Evolutionary conservation across 148 eudicot species (phyloP).

Genomic region (Chenopodium suecicum): DNA sequence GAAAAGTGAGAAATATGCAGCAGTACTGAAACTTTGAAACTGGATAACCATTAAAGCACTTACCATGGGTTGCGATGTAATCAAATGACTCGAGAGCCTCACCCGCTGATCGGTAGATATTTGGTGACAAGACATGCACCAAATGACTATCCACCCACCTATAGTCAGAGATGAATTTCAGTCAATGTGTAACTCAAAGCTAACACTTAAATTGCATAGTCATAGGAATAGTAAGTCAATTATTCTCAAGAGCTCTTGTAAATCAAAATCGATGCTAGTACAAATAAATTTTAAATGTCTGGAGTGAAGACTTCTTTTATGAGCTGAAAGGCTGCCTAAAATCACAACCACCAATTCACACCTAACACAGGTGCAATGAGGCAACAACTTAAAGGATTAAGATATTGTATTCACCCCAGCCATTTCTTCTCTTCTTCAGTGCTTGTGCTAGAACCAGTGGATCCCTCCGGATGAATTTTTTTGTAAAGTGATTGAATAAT

Average conservation of each 20-base stretch:
- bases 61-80: constrained; percentile 84
- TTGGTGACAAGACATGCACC: constrained; percentile 94
- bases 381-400: background rate
- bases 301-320: background rate
- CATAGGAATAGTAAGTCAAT: background rate
- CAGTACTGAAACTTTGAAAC: background rate
- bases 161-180: constrained; percentile 26
- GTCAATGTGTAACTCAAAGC: constrained; percentile 1
- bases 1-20: background rate
- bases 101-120: constrained; percentile 71
- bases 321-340: background rate
- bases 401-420: constrained; percentile 52
- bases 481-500: constrained; percentile 57
- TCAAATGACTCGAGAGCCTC: constrained; percentile 97
- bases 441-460: constrained; percentile 26
- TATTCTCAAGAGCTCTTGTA: background rate
- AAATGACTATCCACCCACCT: constrained; percentile 96
- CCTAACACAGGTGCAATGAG: background rate
- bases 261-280: background rate
- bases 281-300: background rate
- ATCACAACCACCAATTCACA: background rate
- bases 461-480: constrained; percentile 46
- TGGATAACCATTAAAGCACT: constrained; percentile 13
- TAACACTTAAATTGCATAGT: background rate
- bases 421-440: constrained; percentile 74